Base-by-base conservation (phyloP, 2,329 filamentous ascomycete species). In the Teratosphaeria pseudoeucalypti region DNA sequence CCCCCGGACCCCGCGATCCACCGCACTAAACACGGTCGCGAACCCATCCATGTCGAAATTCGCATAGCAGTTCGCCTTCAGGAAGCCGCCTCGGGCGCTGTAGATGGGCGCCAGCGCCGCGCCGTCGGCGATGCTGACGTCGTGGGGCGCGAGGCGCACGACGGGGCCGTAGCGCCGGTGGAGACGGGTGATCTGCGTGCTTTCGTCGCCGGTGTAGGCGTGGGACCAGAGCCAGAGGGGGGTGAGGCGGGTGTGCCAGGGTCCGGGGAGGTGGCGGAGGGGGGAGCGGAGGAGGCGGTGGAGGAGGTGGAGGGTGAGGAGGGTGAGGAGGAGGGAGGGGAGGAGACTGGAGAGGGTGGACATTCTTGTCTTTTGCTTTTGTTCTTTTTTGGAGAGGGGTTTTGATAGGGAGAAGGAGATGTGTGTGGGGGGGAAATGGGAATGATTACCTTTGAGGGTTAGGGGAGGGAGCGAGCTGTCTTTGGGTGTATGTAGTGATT, bases 141-240 rank as follows among this genome's bases (percentile, higher is more conserved):
- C 88, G 65, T 88, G 83, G 0, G 89, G 88, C 64, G 87, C 85
- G 64, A 92, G 86, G 26, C 88, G 81, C 26, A 92, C 83, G 0
- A 92, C 73, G 1, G 84, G 83, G 1, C 89, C 89, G 26, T 86
- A 77, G 65, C 82, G 83, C 74, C 83, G 80, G 74, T 92, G 89
- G 60, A 67, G 58, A 19, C 32, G 16, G 14, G 64, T 57, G 55
- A 70, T 69, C n/a, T 59, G 60, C 12, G 59, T 68, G 52, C 58
- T 64, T 58, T 67, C 65, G 56, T 68, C 62, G 29, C 71, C 71
- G 43, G 66, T 54, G 59, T 70, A 73, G 19, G 68, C 67, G 57
- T 71, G 67, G 49, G 65, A 68, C 58, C 63, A 68, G 29, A 61
- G 60, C 64, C 65, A 69, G 7, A 71, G 58, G 9, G 63, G 61